Evolutionary conservation across 83 land plant genomes (phyloP).

Genomic region (Diphasiastrum complanatum): DNA sequence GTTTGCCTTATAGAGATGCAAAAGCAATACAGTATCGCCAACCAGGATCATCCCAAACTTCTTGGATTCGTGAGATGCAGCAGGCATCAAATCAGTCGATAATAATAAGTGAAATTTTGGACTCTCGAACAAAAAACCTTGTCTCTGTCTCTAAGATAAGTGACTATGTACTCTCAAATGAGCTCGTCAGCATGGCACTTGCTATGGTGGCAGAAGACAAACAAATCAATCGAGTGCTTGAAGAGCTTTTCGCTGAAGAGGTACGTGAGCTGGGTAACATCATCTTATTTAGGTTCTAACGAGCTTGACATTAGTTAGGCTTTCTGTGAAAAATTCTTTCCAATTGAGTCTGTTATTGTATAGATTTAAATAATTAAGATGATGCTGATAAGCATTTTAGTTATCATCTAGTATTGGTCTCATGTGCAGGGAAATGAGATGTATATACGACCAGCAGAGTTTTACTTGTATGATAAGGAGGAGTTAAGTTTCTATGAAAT

Average conservation of each 20-base stretch:
- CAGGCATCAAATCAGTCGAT: conserved; percentile 58
- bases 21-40: conserved; percentile 20
- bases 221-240: conserved; percentile 56
- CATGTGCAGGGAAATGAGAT: conserved; percentile 17
- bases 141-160: conserved; percentile 53
- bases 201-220: conserved; percentile 85
- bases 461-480: conserved; percentile 20
- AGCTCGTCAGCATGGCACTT: conserved; percentile 74
- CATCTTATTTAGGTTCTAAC: too few relatives aligned
- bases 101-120: conserved; percentile 67
- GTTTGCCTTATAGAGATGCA: conserved; percentile 18
- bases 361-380: not conserved
- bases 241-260: conserved; percentile 78
- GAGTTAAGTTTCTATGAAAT: conserved; percentile 25
- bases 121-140: conserved; percentile 54
- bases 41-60: conserved; percentile 17
- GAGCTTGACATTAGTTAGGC: not conserved
- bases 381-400: too few relatives aligned
- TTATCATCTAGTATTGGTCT: not conserved
- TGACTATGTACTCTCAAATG: conserved; percentile 70
- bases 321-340: not conserved
- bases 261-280: too few relatives aligned
- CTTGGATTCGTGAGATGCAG: conserved; percentile 63
- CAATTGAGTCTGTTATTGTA: not conserved
- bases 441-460: conserved; percentile 15